These are phyloP conservation scores for Magnaporthales sp. DNA, from an alignment of 2,329 filamentous ascomycete genomes.

Conservation along the genomic window DNA sequence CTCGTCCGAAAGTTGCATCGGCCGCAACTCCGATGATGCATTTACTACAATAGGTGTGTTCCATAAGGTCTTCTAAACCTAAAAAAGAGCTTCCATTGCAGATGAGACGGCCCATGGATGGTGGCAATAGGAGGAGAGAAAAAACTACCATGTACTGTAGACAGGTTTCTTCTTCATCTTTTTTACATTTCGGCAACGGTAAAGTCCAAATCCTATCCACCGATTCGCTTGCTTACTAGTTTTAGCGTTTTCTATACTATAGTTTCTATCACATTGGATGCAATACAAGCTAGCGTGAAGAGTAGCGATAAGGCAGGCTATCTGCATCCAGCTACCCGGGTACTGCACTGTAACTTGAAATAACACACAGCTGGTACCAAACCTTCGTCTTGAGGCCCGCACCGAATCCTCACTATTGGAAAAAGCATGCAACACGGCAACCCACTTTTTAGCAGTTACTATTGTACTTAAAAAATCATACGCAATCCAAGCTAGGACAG, in stretches of 20 bases:
- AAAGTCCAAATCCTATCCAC: neutral
- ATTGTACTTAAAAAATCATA: no score
- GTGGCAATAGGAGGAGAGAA: neutral
- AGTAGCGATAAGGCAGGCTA: neutral
- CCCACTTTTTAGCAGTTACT: neutral
- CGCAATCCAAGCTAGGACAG: neutral
- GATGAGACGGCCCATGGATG: neutral
- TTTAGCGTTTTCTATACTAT: neutral
- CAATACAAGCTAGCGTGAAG: neutral
- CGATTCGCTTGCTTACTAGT: neutral
- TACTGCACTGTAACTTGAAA: neutral
- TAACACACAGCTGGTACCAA: neutral
- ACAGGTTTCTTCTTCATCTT: no score
- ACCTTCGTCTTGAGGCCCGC: neutral
- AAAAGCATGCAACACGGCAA: neutral
- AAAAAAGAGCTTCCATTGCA: neutral
- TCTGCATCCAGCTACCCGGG: neutral
- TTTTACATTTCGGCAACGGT: neutral
- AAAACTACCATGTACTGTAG: no score
- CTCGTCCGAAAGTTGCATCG: slow-evolving; percentile 1
- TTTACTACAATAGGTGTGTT: neutral
- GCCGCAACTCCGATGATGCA: slow-evolving; percentile 1
- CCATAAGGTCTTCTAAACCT: neutral
- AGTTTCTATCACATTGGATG: neutral
- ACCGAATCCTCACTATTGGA: neutral